Base-by-base conservation (phyloP, 1,139 yeast species). In the Suhomyces terraborum region DNA sequence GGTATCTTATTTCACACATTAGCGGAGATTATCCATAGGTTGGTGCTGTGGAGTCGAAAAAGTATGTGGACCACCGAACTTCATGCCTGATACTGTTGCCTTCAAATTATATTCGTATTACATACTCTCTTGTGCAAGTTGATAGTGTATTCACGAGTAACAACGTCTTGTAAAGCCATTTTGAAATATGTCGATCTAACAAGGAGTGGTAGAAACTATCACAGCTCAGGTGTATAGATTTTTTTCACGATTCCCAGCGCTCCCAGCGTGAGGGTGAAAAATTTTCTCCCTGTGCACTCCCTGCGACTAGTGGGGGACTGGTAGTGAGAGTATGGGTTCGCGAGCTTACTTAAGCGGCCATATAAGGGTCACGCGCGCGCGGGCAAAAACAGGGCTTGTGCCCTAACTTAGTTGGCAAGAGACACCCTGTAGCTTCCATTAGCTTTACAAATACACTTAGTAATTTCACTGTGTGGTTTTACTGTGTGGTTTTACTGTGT, bases 131-230 rank as follows among this genome's bases (percentile, higher is more conserved):
- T 93, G 96, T 89, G 96, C 78, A 93, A 80, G 91, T 94, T 93
- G 79, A 94, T 91, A 84, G 98, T 94, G 89, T 94, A 94, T 82
- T 94, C 99, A 79, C 99, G 96, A 75, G 98, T 88, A 78, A 94
- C 97, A 77, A 89, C 97, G 93, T 93, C 98, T 81, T 88, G 88
- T 75, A 88, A 81, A 77, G 97, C 97, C 82, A 88, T 86, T 79
- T 79, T 80, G 59, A 49, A 50, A 54, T 51, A 49, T 55, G 53
- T 40, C 47, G 30, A 37, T 34, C 35, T 36, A 41, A 37, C 43
- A 30, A 41, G 40, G 44, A 37, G 45, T 41, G 39, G 38, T 41
- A 41, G 38, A 38, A 41, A 37, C 41, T 37, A 40, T 30, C 45
- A 31, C 35, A 35, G 41, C 45, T 37, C 26, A 30, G 18, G 40